Percentiles rank a stretch among this genome's conserved stretches.
These are phyloP conservation scores for Tetragonia tetragonoides DNA, from an alignment of 148 eudicot species.

Conservation along the genomic window DNA sequence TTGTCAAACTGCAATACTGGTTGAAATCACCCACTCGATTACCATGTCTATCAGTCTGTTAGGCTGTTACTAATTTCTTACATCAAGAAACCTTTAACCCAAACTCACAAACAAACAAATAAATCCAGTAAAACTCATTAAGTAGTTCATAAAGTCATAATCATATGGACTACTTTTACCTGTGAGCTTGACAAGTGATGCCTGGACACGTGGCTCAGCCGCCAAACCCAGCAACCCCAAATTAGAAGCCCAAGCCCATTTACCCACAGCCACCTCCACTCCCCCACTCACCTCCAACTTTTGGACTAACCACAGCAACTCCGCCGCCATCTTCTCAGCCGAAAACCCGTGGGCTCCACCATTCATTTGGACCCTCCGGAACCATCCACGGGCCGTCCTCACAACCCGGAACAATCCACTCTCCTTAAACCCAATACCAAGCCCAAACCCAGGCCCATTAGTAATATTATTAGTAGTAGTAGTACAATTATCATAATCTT, in stretches of 20 bases:
- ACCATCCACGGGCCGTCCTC: conserved; percentile 37
- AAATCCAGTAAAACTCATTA: too few species aligned
- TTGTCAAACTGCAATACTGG: too few species aligned
- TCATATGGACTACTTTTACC: conserved; percentile 33
- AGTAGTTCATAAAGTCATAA: not conserved
- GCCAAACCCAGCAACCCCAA: conserved; percentile 60
- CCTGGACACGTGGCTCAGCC: conserved; percentile 65
- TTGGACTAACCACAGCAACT: conserved; percentile 66
- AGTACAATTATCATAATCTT: too few species aligned
- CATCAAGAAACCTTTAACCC: too few species aligned
- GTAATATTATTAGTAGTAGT: not conserved
- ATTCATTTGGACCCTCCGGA: conserved; percentile 6
- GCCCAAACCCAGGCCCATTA: not conserved
- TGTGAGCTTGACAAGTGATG: conserved; percentile 68
- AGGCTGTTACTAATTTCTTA: too few species aligned
- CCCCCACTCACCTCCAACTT: conserved; percentile 67
- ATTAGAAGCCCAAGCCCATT: conserved; percentile 61
- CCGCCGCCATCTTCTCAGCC: conserved; percentile 78
- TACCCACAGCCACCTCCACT: conserved; percentile 47
- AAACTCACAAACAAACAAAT: too few species aligned
- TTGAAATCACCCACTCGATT: too few species aligned
- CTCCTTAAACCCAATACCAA: not conserved
- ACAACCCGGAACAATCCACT: conserved; percentile 30
- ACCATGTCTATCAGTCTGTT: too few species aligned
- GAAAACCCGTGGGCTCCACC: conserved; percentile 16